Percentiles rank a stretch among this genome's conserved stretches.
These are phyloP conservation scores for Nitzschia putrida DNA, from an alignment of 108 stramenopile genomes.

Conservation along the genomic window DNA sequence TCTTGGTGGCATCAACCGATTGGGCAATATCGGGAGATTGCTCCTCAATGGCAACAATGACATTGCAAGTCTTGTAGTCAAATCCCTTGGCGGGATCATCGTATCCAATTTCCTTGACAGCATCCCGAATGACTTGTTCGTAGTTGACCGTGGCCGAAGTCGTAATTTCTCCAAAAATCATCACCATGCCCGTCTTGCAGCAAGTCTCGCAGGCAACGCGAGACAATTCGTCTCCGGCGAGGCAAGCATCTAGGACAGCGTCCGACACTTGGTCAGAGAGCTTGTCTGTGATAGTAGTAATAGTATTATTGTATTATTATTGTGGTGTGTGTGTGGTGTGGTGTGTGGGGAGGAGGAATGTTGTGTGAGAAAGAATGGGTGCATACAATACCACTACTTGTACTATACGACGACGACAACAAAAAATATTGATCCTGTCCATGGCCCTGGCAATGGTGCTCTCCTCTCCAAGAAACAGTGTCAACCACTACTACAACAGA, in stretches of 20 bases:
- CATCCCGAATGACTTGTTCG: slow-evolving; percentile 95
- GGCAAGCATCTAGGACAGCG: slow-evolving; percentile 95
- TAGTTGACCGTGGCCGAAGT: slow-evolving; percentile 95
- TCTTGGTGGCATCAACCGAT: slow-evolving; percentile 87
- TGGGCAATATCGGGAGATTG: slow-evolving; percentile 97
- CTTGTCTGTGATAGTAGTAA: slow-evolving; percentile 92
- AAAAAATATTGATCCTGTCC: no score
- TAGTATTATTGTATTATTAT: no score
- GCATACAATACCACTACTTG: no score
- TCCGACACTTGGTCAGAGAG: slow-evolving; percentile 96
- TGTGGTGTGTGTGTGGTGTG: no score
- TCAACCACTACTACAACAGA: no score
- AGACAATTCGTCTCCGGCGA: slow-evolving; percentile 87
- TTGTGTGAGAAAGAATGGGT: no score
- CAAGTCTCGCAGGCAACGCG: slow-evolving; percentile 98
- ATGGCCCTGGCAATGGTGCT: no score
- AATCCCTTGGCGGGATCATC: slow-evolving; percentile 95
- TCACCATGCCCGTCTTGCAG: slow-evolving; percentile 96
- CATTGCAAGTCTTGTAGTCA: slow-evolving; percentile 97
- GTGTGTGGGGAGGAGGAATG: no score
- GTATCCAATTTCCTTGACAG: slow-evolving; percentile 95
- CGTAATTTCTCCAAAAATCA: slow-evolving; percentile 98
- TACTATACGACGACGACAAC: no score
- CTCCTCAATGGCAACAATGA: slow-evolving; percentile 96
- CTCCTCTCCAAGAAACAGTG: no score